Base-by-base conservation (phyloP, 164 flowering plant species). In the Litsea cubeba region DNA sequence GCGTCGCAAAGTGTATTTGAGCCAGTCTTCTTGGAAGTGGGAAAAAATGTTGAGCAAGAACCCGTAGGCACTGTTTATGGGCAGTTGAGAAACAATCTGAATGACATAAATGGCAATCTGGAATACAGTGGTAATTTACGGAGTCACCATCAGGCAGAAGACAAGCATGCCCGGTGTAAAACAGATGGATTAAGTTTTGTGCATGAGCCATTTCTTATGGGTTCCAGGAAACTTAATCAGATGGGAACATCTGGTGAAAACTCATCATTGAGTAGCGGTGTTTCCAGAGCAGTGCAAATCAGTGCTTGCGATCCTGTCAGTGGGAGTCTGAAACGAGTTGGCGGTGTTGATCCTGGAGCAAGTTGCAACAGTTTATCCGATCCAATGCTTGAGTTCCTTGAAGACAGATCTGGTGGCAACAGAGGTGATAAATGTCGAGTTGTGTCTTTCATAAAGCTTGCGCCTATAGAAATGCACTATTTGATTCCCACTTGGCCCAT, bases 141-240 rank as follows among this genome's bases (percentile, higher is more conserved):
- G 68, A 65, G 15, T 26, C 67, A 68, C 26, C 75, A 64, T 69
- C 68, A 63, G 40, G 26, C 57, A 26, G 71, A 50, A 25, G 74
- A 74, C 50, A 71, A 68, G 77, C 54, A 77, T 40, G 75, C 32
- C 57, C 25, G 49, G 18, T 71, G 28, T 15, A 71, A 46, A 70
- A 68, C 11, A 24, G 75, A 62, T 35, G 66, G 68, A 62, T 82
- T 75, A 30, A 69, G 67, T 71, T 49, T 71, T 75, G n/a, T 77
- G 20, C 76, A 46, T 26, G 79, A 80, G 74, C 82, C 85, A 25
- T 82, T 81, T 74, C 77, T 75, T 46, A 65, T 72, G 80, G 77
- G 80, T 65, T 23, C 77, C 12, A 75, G 70, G 24, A 83, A 76
- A 75, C 76, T 75, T 30, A 74, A 71, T 32, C 76, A 70, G 79